These are phyloP conservation scores for Adansonia madagascariensis DNA, from an alignment of 441 rosid species.

Conservation along the genomic window DNA sequence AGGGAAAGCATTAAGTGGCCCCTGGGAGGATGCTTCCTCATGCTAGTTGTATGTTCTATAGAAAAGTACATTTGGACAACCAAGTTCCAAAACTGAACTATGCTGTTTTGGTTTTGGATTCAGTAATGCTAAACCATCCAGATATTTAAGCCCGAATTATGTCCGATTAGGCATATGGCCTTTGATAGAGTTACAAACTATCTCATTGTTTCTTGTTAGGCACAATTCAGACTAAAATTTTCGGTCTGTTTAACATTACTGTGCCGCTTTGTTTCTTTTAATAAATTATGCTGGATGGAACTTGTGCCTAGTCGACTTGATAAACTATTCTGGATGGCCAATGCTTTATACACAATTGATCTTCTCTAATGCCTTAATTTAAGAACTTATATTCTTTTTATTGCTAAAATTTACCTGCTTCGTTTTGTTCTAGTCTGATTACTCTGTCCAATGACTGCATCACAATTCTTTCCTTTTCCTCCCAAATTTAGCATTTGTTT, in stretches of 20 bases:
- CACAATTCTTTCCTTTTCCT: neutral
- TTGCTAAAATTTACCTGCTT: neutral
- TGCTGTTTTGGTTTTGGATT: neutral
- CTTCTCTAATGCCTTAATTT: neutral
- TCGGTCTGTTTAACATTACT: neutral
- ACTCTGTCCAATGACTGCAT: neutral
- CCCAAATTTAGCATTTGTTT: neutral
- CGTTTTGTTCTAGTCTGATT: neutral
- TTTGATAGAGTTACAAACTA: neutral
- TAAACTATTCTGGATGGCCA: neutral
- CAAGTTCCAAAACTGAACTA: neutral
- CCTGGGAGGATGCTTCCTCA: neutral
- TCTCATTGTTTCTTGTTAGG: neutral
- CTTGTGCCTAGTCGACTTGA: constrained; percentile 6
- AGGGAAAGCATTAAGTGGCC: constrained; percentile 1
- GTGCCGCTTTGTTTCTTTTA: neutral
- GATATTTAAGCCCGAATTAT: neutral
- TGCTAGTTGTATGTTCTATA: neutral
- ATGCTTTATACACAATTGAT: neutral
- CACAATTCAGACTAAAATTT: neutral
- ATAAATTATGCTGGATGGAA: neutral
- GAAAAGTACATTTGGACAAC: neutral
- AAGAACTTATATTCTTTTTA: neutral
- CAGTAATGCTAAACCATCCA: neutral
- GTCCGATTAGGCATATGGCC: neutral